These are phyloP conservation scores for Ophiocordyceps camponoti-leonardi DNA, from an alignment of 2,329 filamentous ascomycete genomes.

Conservation along the genomic window DNA sequence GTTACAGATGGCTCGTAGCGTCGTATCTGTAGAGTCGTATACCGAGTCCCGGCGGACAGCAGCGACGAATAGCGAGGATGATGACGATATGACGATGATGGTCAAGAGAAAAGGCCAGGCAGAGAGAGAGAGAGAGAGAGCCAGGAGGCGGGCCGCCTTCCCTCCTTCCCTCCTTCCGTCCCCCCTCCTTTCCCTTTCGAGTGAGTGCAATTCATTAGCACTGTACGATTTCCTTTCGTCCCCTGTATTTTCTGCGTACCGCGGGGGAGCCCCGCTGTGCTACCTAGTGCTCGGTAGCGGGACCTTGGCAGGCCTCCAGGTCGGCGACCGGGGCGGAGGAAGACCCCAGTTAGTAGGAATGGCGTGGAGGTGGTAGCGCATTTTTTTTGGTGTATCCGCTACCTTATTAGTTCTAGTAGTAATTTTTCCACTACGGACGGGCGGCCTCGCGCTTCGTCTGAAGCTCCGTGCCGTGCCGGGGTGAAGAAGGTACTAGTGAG, in stretches of 20 bases:
- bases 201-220: not conserved
- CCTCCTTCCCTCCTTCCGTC: too few relatives aligned
- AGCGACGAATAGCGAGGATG: not conserved
- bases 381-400: too few relatives aligned
- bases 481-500: too few relatives aligned
- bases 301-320: conserved; percentile 1
- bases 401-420: too few relatives aligned
- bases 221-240: not conserved
- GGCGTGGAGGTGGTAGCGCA: too few relatives aligned
- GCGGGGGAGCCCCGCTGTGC: too few relatives aligned
- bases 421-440: not conserved
- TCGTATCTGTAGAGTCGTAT: not conserved
- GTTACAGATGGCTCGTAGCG: not conserved
- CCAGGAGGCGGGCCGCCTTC: not conserved
- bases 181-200: not conserved
- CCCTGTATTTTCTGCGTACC: too few relatives aligned
- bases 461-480: not conserved
- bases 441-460: not conserved
- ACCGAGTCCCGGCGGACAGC: not conserved
- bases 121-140: too few relatives aligned
- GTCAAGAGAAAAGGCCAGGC: not conserved
- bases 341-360: not conserved
- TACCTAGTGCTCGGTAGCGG: not conserved
- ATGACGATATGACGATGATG: not conserved
- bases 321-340: not conserved